Evolutionary conservation across 352 stramenopile genomes (phyloP).

Genomic region (Phytopythium mirpurense): DNA sequence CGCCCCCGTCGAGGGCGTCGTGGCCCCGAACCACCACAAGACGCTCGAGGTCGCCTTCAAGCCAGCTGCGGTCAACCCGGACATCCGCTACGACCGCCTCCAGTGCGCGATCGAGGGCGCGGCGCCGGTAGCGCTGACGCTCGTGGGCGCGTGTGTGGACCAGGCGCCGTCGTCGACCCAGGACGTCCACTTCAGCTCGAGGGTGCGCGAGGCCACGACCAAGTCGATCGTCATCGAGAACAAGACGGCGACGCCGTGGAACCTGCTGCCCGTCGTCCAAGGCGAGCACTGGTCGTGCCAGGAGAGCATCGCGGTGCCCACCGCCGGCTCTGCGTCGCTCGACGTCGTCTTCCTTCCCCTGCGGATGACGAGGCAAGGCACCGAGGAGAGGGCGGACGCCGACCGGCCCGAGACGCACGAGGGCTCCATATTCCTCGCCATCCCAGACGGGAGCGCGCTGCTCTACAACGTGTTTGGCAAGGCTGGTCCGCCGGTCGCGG

Average conservation of each 20-base stretch:
- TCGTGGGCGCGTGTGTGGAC: slow-evolving; percentile 83
- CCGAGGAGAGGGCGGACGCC: slow-evolving; percentile 12
- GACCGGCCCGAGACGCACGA: slow-evolving; percentile 48
- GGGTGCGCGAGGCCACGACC: slow-evolving; percentile 58
- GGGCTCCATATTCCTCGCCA: slow-evolving; percentile 87
- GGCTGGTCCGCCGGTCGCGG: slow-evolving; percentile 42
- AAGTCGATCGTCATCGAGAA: slow-evolving; percentile 83
- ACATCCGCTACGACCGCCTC: slow-evolving; percentile 87
- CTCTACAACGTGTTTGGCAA: slow-evolving; percentile 85
- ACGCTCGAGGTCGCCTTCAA: slow-evolving; percentile 90
- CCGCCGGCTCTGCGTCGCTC: slow-evolving; percentile 53
- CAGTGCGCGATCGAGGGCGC: slow-evolving; percentile 59
- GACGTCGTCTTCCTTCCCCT: slow-evolving; percentile 79
- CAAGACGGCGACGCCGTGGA: slow-evolving; percentile 73
- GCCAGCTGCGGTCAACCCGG: slow-evolving; percentile 62
- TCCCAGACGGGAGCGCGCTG: slow-evolving; percentile 86
- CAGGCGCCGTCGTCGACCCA: slow-evolving; percentile 86
- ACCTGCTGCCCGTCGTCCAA: slow-evolving; percentile 82
- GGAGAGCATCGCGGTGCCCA: slow-evolving; percentile 78
- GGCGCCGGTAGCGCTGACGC: slow-evolving; percentile 55
- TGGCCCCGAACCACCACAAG: slow-evolving; percentile 84
- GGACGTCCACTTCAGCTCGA: slow-evolving; percentile 79
- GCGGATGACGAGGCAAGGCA: slow-evolving; percentile 70
- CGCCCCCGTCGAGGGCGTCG: slow-evolving; percentile 67
- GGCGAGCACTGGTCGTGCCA: slow-evolving; percentile 84